Percentiles rank a stretch among this genome's conserved stretches.
Conservation (phyloP, 768 basidiomycete species). For the Mycena galericulata region DNA sequence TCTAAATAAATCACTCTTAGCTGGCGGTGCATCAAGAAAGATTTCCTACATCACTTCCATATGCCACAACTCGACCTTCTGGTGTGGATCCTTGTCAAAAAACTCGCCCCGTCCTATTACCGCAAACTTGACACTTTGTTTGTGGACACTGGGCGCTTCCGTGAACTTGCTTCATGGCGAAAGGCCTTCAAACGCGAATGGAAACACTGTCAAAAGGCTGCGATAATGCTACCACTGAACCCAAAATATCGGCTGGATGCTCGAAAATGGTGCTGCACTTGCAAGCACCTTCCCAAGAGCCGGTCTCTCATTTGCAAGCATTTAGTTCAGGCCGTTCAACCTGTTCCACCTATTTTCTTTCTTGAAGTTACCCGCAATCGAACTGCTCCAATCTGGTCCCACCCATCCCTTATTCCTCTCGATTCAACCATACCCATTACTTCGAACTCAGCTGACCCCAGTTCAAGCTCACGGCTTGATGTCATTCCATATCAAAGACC, state of each 20-base stretch:
- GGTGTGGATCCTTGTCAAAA: slow-evolving; percentile 34
- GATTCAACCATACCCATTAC: too few relatives aligned
- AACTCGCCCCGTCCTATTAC: slow-evolving; percentile 35
- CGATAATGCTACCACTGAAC: neutral
- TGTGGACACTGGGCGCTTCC: neutral
- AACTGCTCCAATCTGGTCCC: too few relatives aligned
- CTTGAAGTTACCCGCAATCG: slow-evolving; percentile 28
- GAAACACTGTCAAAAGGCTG: neutral
- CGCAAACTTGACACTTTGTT: slow-evolving; percentile 14
- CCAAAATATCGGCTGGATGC: neutral
- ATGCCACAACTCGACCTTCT: slow-evolving; percentile 40
- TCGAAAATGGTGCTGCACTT: slow-evolving; percentile 32
- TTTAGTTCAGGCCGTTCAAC: slow-evolving; percentile 31
- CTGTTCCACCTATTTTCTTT: slow-evolving; percentile 34
- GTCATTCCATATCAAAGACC: too few relatives aligned
- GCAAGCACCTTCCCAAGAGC: slow-evolving; percentile 32
- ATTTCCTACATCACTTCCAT: slow-evolving; percentile 37
- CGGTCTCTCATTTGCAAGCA: slow-evolving; percentile 39
- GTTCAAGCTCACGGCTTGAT: too few relatives aligned
- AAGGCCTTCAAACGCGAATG: slow-evolving; percentile 22
- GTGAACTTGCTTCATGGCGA: slow-evolving; percentile 23
- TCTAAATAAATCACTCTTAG: neutral
- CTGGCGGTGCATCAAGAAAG: slow-evolving; percentile 39
- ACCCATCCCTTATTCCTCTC: too few relatives aligned
- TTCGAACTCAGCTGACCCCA: too few relatives aligned